Conservation (phyloP, 2,329 filamentous ascomycete genomes). For the Zymoseptoria crescenta region DNA sequence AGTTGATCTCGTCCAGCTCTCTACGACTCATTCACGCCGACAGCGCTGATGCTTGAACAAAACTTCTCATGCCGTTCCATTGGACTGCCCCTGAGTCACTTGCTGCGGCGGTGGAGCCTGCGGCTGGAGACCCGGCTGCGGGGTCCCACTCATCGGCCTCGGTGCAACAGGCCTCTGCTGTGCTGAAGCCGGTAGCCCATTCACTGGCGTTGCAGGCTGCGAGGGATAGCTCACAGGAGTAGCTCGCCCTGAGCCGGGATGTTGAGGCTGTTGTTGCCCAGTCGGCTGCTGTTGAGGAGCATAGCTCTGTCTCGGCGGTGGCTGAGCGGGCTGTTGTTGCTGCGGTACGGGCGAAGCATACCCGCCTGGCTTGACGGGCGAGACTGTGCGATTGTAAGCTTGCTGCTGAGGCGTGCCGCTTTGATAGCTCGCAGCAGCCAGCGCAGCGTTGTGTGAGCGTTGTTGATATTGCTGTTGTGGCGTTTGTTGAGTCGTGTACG, state of each 20-base stretch:
- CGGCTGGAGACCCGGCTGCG: slow-evolving; percentile 10
- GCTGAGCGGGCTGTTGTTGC: slow-evolving; percentile 6
- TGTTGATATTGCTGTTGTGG: slow-evolving; percentile 19
- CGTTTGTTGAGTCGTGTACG: slow-evolving; percentile 15
- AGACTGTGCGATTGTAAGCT: slow-evolving; percentile 20
- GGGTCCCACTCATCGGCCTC: slow-evolving; percentile 18
- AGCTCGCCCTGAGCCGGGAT: slow-evolving; percentile 20
- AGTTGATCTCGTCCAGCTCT: no score
- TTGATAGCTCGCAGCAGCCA: slow-evolving; percentile 21
- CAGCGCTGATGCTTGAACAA: no score
- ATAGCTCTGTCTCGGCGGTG: slow-evolving; percentile 9
- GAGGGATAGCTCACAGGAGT: slow-evolving; percentile 24
- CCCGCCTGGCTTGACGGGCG: slow-evolving; percentile 20
- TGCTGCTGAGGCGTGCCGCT: slow-evolving; percentile 13
- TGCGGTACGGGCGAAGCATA: slow-evolving; percentile 6
- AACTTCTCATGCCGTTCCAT: no score
- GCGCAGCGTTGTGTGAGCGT: slow-evolving; percentile 14
- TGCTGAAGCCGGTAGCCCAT: slow-evolving; percentile 17
- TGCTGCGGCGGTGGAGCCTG: no score
- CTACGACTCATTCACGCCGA: no score
- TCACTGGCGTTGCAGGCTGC: slow-evolving; percentile 25
- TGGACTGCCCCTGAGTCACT: no score
- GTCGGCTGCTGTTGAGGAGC: slow-evolving; percentile 1
- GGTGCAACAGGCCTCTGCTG: slow-evolving; percentile 11
- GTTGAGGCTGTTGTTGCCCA: slow-evolving; percentile 14